These are phyloP conservation scores for Ascoidea tarda DNA, from an alignment of 805 yeast genomes.

Conservation along the genomic window DNA sequence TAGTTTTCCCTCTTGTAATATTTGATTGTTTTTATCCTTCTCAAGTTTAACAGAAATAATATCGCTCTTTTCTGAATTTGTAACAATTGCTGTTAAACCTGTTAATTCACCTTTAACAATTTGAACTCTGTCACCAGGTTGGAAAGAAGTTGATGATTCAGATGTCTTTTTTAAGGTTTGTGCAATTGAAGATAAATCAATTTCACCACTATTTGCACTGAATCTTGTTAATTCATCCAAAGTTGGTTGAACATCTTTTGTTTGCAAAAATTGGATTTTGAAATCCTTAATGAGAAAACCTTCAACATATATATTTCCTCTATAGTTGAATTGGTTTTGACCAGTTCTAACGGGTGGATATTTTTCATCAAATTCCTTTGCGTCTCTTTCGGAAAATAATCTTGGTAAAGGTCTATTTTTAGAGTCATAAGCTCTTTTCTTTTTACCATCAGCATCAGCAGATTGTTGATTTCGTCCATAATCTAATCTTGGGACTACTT, in stretches of 20 bases:
- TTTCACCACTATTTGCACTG: slow-evolving; percentile 71
- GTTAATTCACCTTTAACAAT: slow-evolving; percentile 89
- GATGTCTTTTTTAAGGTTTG: slow-evolving; percentile 63
- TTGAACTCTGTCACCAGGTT: slow-evolving; percentile 90
- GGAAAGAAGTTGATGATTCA: slow-evolving; percentile 48
- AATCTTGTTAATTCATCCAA: slow-evolving; percentile 81
- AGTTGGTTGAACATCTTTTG: slow-evolving; percentile 72
- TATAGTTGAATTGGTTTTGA: slow-evolving; percentile 50
- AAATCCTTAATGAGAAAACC: slow-evolving; percentile 84
- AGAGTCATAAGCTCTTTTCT: slow-evolving; percentile 27
- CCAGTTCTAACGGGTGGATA: slow-evolving; percentile 54
- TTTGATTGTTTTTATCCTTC: slow-evolving; percentile 43
- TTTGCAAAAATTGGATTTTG: slow-evolving; percentile 66
- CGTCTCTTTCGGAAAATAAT: slow-evolving; percentile 80
- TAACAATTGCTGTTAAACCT: slow-evolving; percentile 73
- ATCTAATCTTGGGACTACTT: slow-evolving; percentile 85
- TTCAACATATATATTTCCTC: slow-evolving; percentile 78
- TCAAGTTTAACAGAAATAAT: slow-evolving; percentile 35
- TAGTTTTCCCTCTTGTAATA: slow-evolving; percentile 34
- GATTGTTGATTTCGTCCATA: slow-evolving; percentile 55
- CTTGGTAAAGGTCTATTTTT: slow-evolving; percentile 69
- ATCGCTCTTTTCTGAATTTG: slow-evolving; percentile 34
- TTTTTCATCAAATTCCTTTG: slow-evolving; percentile 68
- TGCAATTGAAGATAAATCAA: slow-evolving; percentile 78
- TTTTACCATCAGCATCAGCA: slow-evolving; percentile 38